These are phyloP conservation scores for Piromyces sp. DNA, from an alignment of 192 early-diverging fungal genomes.

Conservation along the genomic window DNA sequence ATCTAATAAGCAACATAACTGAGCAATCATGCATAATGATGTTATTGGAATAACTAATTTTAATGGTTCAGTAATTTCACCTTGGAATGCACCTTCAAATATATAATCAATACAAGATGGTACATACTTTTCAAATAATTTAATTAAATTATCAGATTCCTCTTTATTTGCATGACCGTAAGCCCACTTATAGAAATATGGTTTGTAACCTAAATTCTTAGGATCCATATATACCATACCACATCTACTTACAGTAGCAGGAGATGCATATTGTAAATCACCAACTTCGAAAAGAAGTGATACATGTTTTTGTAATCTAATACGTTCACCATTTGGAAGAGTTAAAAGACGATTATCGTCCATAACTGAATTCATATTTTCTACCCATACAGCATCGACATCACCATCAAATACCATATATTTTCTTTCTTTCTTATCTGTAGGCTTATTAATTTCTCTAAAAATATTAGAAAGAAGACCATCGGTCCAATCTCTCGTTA, in stretches of 20 bases:
- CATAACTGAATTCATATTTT: conserved; percentile 52
- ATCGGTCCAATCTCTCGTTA: conserved; percentile 43
- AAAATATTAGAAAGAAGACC: conserved; percentile 42
- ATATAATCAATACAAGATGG: conserved; percentile 25
- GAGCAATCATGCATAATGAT: conserved; percentile 22
- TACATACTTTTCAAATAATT: conserved; percentile 28
- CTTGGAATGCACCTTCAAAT: conserved; percentile 33
- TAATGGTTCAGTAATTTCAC: neutral
- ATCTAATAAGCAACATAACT: conserved; percentile 31
- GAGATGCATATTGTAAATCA: conserved; percentile 40
- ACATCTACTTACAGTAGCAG: conserved; percentile 38
- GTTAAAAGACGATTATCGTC: conserved; percentile 43
- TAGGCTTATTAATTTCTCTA: conserved; percentile 37
- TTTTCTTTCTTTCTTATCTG: conserved; percentile 38
- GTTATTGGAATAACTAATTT: conserved; percentile 10
- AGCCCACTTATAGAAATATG: conserved; percentile 30
- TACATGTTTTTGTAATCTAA: conserved; percentile 35
- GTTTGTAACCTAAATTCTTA: conserved; percentile 36
- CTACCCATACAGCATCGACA: conserved; percentile 42
- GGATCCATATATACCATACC: conserved; percentile 51
- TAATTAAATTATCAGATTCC: conserved; percentile 22
- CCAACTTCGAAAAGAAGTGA: conserved; percentile 41
- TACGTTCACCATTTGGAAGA: conserved; percentile 39
- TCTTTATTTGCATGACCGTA: conserved; percentile 23
- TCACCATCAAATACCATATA: conserved; percentile 48